These are phyloP conservation scores for Salix dunnii DNA, from an alignment of 345 rosid species.

Conservation along the genomic window DNA sequence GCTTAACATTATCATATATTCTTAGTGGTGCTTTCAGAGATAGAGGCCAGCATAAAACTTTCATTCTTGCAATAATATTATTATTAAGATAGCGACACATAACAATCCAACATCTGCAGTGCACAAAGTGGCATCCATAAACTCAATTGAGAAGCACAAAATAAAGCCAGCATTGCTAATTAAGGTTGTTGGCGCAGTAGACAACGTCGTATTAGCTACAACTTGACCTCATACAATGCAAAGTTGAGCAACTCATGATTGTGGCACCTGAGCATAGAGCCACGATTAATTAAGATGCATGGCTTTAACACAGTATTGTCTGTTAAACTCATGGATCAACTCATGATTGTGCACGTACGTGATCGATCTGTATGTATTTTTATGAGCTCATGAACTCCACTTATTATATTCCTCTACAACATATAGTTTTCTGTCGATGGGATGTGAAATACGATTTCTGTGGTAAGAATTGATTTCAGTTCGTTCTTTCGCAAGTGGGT, in stretches of 20 bases:
- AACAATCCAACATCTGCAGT: not conserved
- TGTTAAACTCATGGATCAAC: no score
- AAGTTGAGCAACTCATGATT: not conserved
- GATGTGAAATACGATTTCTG: not conserved
- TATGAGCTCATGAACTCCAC: not conserved
- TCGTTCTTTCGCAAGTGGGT: not conserved
- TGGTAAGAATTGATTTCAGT: constrained; percentile 1
- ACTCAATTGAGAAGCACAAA: not conserved
- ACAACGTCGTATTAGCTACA: no score
- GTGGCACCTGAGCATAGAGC: not conserved
- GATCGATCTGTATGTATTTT: not conserved
- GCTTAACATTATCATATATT: not conserved
- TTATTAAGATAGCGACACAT: not conserved
- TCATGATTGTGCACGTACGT: no score
- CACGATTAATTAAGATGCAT: not conserved
- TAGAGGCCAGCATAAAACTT: not conserved
- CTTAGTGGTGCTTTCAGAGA: constrained; percentile 1
- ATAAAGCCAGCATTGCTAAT: no score
- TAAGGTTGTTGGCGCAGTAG: no score
- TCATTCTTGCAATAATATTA: not conserved
- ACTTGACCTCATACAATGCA: no score
- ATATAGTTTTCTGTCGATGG: not conserved
- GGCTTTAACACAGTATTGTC: not conserved
- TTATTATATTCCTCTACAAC: constrained; percentile 2
- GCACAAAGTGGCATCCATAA: no score